Evolutionary conservation across 2,329 filamentous ascomycete species (phyloP), one percentile per base, ranked within the genome.

Genomic region (Fusarium bactridioides): DNA sequence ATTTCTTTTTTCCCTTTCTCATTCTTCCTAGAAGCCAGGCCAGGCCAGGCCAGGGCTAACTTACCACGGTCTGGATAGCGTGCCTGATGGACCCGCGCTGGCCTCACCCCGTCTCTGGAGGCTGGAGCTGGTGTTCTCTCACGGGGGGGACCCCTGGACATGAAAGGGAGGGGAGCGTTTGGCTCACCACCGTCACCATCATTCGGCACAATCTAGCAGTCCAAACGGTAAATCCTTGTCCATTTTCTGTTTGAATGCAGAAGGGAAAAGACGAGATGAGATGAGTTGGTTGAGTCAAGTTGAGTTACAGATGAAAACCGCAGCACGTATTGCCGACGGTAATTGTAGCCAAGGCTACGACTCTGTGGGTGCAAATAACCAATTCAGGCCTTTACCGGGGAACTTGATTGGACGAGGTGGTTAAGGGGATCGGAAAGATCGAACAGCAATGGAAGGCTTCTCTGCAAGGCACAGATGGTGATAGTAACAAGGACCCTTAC

Each of bases 181-280:
- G 66, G 62, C 56, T 73, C 66, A 74, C 70, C 70, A 73, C 70
- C 51, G 67, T 71, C 67, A 73, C 70, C 70, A 73, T 55, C 67
- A 71, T 69, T 69, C 56, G 60, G 61, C 55, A 69, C 59, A 64
- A 57, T 65, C 45, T 74, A 74, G 71, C 38, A 74, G 71, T 41
- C 53, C 45, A 61, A 66, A 70, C 47, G 25, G 35, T 23, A 50
- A 62, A 40, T 44, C 70, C 65, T 51, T 68, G 65, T 55, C 47
- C 18, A 25, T 67, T 55, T 40, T 11, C 10, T 23, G 21, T 51
- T 31, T 33, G 23, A 23, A 38, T 21, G 37, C 16, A 29, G 25
- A 29, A 37, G 29, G 21, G n/a, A 29, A 35, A 27, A 21, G 25
- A 27, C 6, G 43, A 51, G 18, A 23, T 13, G 44, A 51, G 19